Evolutionary conservation across 805 yeast species (phyloP).

Genomic region (Saturnispora bothae): DNA sequence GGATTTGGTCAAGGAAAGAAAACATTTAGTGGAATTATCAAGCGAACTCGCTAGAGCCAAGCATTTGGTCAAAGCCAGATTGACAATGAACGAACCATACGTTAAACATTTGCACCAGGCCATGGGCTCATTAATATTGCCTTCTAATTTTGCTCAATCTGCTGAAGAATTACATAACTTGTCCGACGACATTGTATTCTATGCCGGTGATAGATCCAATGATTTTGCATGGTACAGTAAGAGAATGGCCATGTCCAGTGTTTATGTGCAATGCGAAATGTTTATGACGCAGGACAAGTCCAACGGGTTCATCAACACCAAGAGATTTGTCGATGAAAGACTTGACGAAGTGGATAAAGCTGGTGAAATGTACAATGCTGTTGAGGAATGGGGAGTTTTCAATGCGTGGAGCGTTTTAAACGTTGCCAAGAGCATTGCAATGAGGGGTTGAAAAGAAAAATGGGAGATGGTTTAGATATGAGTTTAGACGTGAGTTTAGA

Average conservation of each 20-base stretch:
- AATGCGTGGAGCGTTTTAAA: slow-evolving; percentile 55
- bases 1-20: slow-evolving; percentile 20
- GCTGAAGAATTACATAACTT: slow-evolving; percentile 61
- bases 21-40: slow-evolving; percentile 19
- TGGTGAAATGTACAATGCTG: slow-evolving; percentile 51
- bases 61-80: slow-evolving; percentile 33
- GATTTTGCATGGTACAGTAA: slow-evolving; percentile 94
- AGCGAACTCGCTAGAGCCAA: slow-evolving; percentile 19
- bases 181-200: slow-evolving; percentile 74
- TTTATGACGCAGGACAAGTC: slow-evolving; percentile 73
- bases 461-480: too few relatives aligned
- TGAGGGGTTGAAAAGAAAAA: slow-evolving; percentile 37
- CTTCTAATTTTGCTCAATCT: slow-evolving; percentile 47
- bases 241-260: slow-evolving; percentile 56
- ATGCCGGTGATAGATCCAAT: slow-evolving; percentile 67
- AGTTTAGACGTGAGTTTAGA: too few relatives aligned
- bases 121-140: slow-evolving; percentile 52
- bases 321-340: slow-evolving; percentile 51
- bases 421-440: slow-evolving; percentile 57
- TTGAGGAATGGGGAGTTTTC: slow-evolving; percentile 72
- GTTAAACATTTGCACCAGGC: slow-evolving; percentile 36
- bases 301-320: slow-evolving; percentile 42
- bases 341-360: slow-evolving; percentile 40
- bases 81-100: slow-evolving; percentile 41
- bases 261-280: slow-evolving; percentile 67